Conservation (phyloP, 768 basidiomycete species). For the Mycena vulgaris region DNA sequence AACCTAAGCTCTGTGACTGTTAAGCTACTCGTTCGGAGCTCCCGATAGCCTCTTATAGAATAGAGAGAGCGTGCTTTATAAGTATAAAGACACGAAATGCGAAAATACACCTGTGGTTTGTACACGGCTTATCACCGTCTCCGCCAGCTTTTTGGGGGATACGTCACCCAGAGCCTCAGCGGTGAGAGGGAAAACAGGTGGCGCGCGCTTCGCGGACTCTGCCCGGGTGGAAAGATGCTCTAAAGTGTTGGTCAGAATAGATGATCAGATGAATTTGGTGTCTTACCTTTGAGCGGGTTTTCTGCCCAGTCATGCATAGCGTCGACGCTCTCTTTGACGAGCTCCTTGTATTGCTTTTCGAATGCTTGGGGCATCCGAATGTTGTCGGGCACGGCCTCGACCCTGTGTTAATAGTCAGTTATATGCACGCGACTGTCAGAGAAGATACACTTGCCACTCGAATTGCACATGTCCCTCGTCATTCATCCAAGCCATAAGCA, state of each 20-base stretch:
- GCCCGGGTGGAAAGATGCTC: background rate
- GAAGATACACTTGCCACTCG: too few relatives aligned
- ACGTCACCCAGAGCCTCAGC: background rate
- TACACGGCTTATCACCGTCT: background rate
- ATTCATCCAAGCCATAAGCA: constrained; percentile 12
- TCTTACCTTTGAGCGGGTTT: constrained; percentile 19
- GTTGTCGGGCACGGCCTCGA: constrained; percentile 7
- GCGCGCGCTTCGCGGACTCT: background rate
- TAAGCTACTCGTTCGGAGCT: too few relatives aligned
- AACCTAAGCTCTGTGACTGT: too few relatives aligned
- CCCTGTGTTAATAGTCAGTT: constrained; percentile 2
- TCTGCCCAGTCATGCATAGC: constrained; percentile 13
- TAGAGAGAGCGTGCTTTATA: too few relatives aligned
- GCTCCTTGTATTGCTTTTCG: background rate
- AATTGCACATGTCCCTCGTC: background rate
- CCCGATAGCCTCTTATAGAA: too few relatives aligned
- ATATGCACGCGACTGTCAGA: background rate
- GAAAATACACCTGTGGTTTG: too few relatives aligned
- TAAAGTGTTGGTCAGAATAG: background rate
- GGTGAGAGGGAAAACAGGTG: background rate
- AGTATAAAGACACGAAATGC: too few relatives aligned
- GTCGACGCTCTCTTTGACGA: background rate
- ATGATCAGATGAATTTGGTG: background rate
- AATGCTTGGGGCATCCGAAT: background rate
- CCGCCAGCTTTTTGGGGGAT: background rate